Evolutionary conservation across 495 filamentous ascomycete genomes (phyloP).

Genomic region (Penicillium mononematosum): DNA sequence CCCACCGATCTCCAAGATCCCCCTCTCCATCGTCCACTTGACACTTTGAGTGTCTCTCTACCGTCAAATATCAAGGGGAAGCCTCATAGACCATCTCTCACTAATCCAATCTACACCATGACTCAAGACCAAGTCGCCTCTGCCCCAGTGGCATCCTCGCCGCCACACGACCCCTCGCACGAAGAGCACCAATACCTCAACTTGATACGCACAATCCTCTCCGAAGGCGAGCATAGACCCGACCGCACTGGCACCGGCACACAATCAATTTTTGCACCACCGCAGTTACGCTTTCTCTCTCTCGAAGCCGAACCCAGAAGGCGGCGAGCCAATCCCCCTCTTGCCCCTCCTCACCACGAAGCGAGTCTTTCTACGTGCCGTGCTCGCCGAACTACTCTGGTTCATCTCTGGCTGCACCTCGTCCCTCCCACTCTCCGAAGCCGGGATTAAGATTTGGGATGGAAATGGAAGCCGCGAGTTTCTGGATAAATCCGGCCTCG

Average conservation of each 20-base stretch:
- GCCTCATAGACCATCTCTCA: neutral
- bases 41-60: neutral
- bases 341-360: constrained; percentile 95
- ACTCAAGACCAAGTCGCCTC: constrained; percentile 26
- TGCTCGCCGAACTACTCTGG: constrained; percentile 94
- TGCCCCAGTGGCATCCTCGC: constrained; percentile 17
- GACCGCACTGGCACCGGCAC: constrained; percentile 95
- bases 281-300: constrained; percentile 86
- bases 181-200: constrained; percentile 78
- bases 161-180: constrained; percentile 39
- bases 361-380: constrained; percentile 88
- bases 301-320: constrained; percentile 49
- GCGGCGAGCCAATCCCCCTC: constrained; percentile 49
- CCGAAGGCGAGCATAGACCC: constrained; percentile 73
- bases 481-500: constrained; percentile 79
- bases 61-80: too few relatives aligned
- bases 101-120: constrained; percentile 9
- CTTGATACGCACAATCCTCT: constrained; percentile 72
- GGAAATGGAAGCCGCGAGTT: constrained; percentile 88
- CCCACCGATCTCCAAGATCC: constrained; percentile 6
- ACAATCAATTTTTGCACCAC: constrained; percentile 80
- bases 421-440: constrained; percentile 65
- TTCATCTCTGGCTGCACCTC: constrained; percentile 86
- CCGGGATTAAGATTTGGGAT: constrained; percentile 96
- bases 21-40: neutral